Base-by-base conservation (phyloP, 768 basidiomycete genomes). In the Mycena haematopus region DNA sequence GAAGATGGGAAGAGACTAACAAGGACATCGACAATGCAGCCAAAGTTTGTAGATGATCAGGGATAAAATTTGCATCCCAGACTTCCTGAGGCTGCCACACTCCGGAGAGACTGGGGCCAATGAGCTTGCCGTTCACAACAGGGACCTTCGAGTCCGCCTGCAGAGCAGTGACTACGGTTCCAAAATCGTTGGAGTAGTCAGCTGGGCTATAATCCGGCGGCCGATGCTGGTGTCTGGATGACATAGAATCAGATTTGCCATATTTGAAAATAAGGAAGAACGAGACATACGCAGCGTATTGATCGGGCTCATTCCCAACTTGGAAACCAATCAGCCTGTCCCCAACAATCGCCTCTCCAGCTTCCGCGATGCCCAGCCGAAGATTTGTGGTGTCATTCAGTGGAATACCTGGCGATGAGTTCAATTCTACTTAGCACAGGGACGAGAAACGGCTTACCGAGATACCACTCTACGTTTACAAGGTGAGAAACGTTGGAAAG, bases 221-320 rank as follows among this genome's bases (percentile, higher is more conserved):
- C 22, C 81, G 78, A 70, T 81, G 80, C 0, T 29, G 6, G 21
- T 64, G 63, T 19, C 63, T 64, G 22, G 7, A 15, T 14, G 50
- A 8, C 33, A 47, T 35, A 1, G 11, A 13, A 45, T 56, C 27
- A 62, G 50, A 44, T 22, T 4, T 4, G 6, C 22, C 15, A 31
- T 10, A 24, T 10, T 5, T 10, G 6, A 13, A 24, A 17, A n/a
- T 19, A 13, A 24, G 7, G 10, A 21, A 21, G 31, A 52, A 44
- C 21, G 29, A 22, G 0, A 71, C 72, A 63, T 81, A 82, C 25
- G 65, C 58, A 0, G 67, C 80, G 60, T 84, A 87, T 45, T 84
- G 73, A 72, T 86, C 84, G 11, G 78, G 84, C 73, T 92, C 90
- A 73, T 93, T 92, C 1, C 87, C 91, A 6, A 85, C 82, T 72